These are phyloP conservation scores for Teratosphaeria viscida DNA, from an alignment of 2,329 filamentous ascomycete genomes.

Conservation along the genomic window DNA sequence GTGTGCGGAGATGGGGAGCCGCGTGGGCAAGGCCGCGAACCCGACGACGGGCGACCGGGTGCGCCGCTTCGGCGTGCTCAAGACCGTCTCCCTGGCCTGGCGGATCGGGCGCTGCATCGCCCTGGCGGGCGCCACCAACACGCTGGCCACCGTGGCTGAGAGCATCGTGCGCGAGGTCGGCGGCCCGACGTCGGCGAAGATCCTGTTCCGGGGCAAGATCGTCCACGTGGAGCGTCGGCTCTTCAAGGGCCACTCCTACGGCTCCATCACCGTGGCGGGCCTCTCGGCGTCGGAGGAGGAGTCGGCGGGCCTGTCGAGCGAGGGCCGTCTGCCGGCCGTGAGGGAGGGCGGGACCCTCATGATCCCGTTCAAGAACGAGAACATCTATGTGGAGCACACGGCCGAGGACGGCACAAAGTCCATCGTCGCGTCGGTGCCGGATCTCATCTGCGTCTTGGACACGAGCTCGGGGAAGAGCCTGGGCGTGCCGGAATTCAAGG, in stretches of 20 bases:
- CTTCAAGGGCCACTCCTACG: conserved; percentile 47
- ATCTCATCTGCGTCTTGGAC: conserved; percentile 41
- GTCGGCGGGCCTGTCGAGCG: conserved; percentile 18
- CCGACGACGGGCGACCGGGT: conserved; percentile 31
- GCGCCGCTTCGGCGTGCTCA: conserved; percentile 27
- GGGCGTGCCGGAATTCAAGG: conserved; percentile 44
- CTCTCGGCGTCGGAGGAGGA: conserved; percentile 15
- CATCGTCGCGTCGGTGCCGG: conserved; percentile 39
- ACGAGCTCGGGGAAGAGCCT: conserved; percentile 39
- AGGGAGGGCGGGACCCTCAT: conserved; percentile 42
- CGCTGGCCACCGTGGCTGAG: conserved; percentile 45
- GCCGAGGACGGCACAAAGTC: conserved; percentile 27
- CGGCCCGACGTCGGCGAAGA: conserved; percentile 41
- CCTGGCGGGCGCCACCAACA: conserved; percentile 39
- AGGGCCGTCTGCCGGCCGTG: conserved; percentile 19
- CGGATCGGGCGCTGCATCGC: conserved; percentile 51
- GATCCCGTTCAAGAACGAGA: conserved; percentile 66
- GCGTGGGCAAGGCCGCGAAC: conserved; percentile 32
- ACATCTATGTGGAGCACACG: conserved; percentile 47
- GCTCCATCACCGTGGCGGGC: conserved; percentile 41
- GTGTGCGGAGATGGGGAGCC: conserved; percentile 31
- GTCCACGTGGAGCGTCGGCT: conserved; percentile 48
- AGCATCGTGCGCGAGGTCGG: conserved; percentile 50
- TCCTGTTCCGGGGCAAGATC: conserved; percentile 56
- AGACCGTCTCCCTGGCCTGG: conserved; percentile 37